These are phyloP conservation scores for Globisporangium apiculatum DNA, from an alignment of 352 stramenopile species.

Conservation along the genomic window DNA sequence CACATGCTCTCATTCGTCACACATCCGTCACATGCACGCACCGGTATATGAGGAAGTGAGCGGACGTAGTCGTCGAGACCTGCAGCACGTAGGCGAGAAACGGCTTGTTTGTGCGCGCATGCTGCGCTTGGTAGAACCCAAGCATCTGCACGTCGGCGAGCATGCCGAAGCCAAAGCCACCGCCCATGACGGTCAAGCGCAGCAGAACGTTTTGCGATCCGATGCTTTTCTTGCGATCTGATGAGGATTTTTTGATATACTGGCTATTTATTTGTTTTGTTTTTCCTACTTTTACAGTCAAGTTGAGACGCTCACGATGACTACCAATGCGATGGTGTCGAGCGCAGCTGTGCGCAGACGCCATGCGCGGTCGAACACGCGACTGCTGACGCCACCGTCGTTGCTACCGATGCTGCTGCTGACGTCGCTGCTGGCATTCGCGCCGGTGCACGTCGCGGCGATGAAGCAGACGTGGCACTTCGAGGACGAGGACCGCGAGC, in stretches of 20 bases:
- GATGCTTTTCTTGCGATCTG: too few species aligned
- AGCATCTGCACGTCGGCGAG: slow-evolving; percentile 69
- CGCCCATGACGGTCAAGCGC: slow-evolving; percentile 4
- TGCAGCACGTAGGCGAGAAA: slow-evolving; percentile 78
- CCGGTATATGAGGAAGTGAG: slow-evolving; percentile 65
- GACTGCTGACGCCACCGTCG: too few species aligned
- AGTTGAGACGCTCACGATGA: too few species aligned
- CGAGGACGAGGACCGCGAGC: slow-evolving; percentile 46
- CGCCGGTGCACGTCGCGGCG: background rate
- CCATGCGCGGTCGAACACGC: too few species aligned
- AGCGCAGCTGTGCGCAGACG: too few species aligned
- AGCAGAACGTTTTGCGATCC: too few species aligned
- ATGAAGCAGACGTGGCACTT: slow-evolving; percentile 84
- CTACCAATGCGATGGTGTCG: too few species aligned
- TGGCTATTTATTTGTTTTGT: too few species aligned
- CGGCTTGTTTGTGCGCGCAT: slow-evolving; percentile 28
- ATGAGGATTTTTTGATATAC: too few species aligned
- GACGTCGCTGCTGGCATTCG: background rate
- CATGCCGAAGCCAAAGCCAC: slow-evolving; percentile 56
- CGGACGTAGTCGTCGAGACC: slow-evolving; percentile 27
- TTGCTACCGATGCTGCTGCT: background rate
- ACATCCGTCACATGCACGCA: slow-evolving; percentile 4
- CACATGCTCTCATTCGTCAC: too few species aligned
- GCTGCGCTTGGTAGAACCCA: slow-evolving; percentile 72
- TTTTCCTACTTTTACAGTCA: too few species aligned